Evolutionary conservation across 805 yeast genomes (phyloP), one percentile per base, ranked within the genome.

Genomic region (Schizosaccharomyces lindneri): DNA sequence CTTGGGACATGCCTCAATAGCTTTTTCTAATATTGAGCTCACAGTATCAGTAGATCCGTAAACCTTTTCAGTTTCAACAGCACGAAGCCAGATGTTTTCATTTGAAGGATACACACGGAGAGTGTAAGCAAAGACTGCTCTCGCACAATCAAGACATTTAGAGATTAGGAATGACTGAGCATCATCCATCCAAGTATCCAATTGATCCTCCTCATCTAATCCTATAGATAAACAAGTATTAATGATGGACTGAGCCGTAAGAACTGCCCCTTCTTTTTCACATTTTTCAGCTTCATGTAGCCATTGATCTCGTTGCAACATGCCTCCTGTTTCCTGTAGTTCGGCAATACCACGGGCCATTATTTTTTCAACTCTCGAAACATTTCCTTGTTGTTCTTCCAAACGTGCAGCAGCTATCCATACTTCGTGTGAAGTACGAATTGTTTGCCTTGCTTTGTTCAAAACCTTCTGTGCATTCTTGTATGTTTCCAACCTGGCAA

Each of bases 361-460:
- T 66, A 85, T 66, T 66, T 74, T 76, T 4, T 70, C 70, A 1
- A 82, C 70, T 63, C 79, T 78, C 13, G 63, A 62, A 5, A 41
- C 61, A 0, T 72, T 69, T n/a, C 72, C 75, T 0, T 71, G 68
- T 62, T 75, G 72, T 66, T 82, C 90, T 69, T 87, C 94, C 15
- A 87, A 67, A 64, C 81, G 78, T 0, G 81, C 76, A 0, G 87
- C 87, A 0, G 82, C 74, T 2, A 87, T 71, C 90, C 95, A 87
- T 1, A 87, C 74, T 43, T 74, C 74, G 59, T 75, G 70, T 7
- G 79, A 74, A 2, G 74, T 73, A 2, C 76, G 75, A 15, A 83
- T 69, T 0, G 70, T 68, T 62, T 80, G 79, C 64, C 89, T 73
- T 5, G 94, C 94, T 36, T 68, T 70, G 65, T 81, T 81, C 41